Conservation (phyloP, 768 basidiomycete genomes). For the Fistulinella prunicolor region DNA sequence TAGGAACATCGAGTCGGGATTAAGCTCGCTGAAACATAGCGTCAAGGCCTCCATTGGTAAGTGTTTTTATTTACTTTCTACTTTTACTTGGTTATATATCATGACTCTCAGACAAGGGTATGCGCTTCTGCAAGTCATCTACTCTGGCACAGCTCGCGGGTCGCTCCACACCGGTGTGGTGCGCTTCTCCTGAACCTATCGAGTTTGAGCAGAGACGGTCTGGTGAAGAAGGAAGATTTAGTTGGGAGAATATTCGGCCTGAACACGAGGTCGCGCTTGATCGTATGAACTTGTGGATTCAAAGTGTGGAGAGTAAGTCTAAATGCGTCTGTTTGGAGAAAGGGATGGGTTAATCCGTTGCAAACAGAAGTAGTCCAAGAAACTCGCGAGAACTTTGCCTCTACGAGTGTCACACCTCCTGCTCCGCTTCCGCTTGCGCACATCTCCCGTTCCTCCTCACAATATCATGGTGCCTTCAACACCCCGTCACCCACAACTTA, state of each 20-base stretch:
- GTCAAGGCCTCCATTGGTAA: slow-evolving; percentile 73
- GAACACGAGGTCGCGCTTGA: slow-evolving; percentile 42
- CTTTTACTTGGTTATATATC: not conserved
- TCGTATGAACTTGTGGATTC: slow-evolving; percentile 79
- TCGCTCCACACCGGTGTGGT: slow-evolving; percentile 30
- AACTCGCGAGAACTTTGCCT: slow-evolving; percentile 70
- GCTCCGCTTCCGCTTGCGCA: slow-evolving; percentile 66
- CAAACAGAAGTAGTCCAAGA: slow-evolving; percentile 75
- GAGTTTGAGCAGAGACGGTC: slow-evolving; percentile 34
- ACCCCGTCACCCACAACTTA: slow-evolving; percentile 25
- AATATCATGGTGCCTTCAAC: slow-evolving; percentile 31
- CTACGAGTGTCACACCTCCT: slow-evolving; percentile 44
- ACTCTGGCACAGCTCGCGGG: slow-evolving; percentile 41
- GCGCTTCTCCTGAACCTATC: slow-evolving; percentile 28
- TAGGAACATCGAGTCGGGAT: slow-evolving; percentile 36
- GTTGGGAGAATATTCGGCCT: slow-evolving; percentile 34
- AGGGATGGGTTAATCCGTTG: not conserved
- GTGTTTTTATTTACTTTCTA: slow-evolving; percentile 16
- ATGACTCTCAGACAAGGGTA: slow-evolving; percentile 54
- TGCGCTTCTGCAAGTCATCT: slow-evolving; percentile 66
- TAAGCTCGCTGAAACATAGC: slow-evolving; percentile 60
- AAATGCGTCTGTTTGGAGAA: no score
- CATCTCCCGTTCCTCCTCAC: slow-evolving; percentile 47
- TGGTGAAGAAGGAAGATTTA: slow-evolving; percentile 32
- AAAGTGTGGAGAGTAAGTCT: slow-evolving; percentile 75